Base-by-base conservation (phyloP, 495 filamentous ascomycete species). In the Umbilicaria muhlenbergii region DNA sequence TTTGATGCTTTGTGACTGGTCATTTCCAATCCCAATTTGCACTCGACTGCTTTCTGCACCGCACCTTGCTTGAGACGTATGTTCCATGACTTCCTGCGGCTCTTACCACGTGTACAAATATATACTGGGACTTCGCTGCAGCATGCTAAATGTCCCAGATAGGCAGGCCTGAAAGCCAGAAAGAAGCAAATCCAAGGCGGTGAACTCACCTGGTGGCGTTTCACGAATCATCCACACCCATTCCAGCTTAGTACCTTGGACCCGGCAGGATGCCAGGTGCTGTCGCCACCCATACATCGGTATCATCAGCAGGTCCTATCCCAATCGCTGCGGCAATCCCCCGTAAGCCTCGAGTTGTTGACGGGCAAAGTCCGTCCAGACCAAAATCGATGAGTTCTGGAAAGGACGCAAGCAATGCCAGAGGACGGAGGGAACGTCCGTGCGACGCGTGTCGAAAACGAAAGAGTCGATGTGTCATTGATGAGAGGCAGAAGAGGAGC, bases 401-500 rank as follows among this genome's bases (percentile, higher is more conserved):
- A 13, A 48, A 39, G 39, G 39, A 41, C 15, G 38, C 31, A 35
- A 49, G 48, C 34, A 43, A 34, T 36, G 37, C 46, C 32, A 46
- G 56, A 38, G 57, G 50, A 3, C 44, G 61, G 51, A 71, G 70
- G 61, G 71, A 69, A 51, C 68, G 51, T 57, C 73, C 61, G 11
- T 81, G 78, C 60, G 83, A 89, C 67, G 80, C 83, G 35, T 98
- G 91, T 63, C 69, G 86, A 44, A 74, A 76, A 61, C 70, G 87
- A 56, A 86, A 88, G 61, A 85, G 78, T 53, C 80, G 86, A 53
- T 98, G 91, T 65, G 86, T 92, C 44, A 83, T 94, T 63, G 82
- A 86, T 56, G 66, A 70, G 44, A 59, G 63, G 51, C 46, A 47
- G 42, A 62, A 64, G 47, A 67, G 67, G 42, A 67, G 67, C 39